Evolutionary conservation across 192 early-diverging fungal genomes (phyloP).

Genomic region (Backusella mclennaniae): DNA sequence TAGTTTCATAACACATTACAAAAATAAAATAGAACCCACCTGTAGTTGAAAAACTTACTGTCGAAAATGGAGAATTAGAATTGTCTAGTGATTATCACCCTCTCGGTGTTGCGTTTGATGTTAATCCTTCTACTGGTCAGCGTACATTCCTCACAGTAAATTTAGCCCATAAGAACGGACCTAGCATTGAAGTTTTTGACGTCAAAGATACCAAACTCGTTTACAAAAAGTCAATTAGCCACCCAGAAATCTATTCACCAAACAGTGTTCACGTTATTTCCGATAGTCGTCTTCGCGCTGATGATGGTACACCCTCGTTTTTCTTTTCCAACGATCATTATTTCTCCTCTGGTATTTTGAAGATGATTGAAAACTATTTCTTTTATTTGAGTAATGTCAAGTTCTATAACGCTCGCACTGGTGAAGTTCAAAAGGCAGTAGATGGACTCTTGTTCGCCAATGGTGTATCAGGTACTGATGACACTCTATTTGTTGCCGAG

Average conservation of each 20-base stretch:
- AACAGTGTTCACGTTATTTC: slow-evolving; percentile 22
- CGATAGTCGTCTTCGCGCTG: not conserved
- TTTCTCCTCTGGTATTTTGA: not conserved
- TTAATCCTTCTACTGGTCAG: not conserved
- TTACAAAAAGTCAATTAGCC: slow-evolving; percentile 13
- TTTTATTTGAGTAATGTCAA: slow-evolving; percentile 20
- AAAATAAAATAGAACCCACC: not conserved
- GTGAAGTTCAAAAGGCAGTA: not conserved
- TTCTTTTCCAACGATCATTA: slow-evolving; percentile 31
- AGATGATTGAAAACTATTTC: slow-evolving; percentile 24
- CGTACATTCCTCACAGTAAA: slow-evolving; percentile 14
- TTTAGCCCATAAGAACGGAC: not conserved
- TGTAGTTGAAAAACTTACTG: not conserved
- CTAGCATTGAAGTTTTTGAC: slow-evolving; percentile 13
- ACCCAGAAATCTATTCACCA: slow-evolving; percentile 13
- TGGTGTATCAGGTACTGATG: slow-evolving; percentile 22
- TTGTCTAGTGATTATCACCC: slow-evolving; percentile 21
- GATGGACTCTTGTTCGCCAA: slow-evolving; percentile 28
- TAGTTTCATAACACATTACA: not conserved
- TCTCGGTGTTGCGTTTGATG: slow-evolving; percentile 28
- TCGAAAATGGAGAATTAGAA: not conserved
- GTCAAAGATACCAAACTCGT: slow-evolving; percentile 9
- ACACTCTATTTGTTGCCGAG: slow-evolving; percentile 22
- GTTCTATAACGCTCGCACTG: slow-evolving; percentile 28
- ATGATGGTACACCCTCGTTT: slow-evolving; percentile 33